Base-by-base conservation (phyloP, 108 stramenopile genomes). In the Ochromonas danica region DNA sequence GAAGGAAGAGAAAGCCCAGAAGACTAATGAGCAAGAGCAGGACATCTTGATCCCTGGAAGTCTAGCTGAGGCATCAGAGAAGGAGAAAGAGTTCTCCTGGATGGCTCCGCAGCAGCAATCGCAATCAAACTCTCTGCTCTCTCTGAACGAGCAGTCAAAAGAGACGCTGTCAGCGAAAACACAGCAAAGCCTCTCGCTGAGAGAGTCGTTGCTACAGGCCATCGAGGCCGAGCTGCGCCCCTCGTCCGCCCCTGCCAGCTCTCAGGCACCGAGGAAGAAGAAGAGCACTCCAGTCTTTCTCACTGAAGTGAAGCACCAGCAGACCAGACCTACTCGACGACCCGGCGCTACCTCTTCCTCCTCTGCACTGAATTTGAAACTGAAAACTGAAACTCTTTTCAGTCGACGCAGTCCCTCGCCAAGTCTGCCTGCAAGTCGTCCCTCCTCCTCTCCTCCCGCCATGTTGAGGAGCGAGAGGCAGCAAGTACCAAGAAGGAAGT, bases 331-430 rank as follows among this genome's bases (percentile, higher is more conserved):
- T 57, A 57, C 51, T 57, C 51, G 51, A 57, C 51, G 51, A 57
- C 51, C n/a, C n/a, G n/a, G n/a, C n/a, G n/a, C n/a, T n/a, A n/a
- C n/a, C n/a, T n/a, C n/a, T n/a, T n/a, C n/a, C n/a, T n/a, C n/a
- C n/a, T n/a, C n/a, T n/a, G n/a, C n/a, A n/a, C n/a, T n/a, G n/a
- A n/a, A n/a, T n/a, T n/a, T n/a, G n/a, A n/a, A n/a, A n/a, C n/a
- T n/a, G n/a, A n/a, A n/a, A n/a, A 57, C 51, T 57, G 51, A 57
- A 57, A 57, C 51, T 57, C 51, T 57, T 57, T 57, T 57, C 51
- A 57, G 51, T 57, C 51, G 51, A 22, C 51, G 51, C 51, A 57
- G 51, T 57, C 51, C 51, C 51, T 57, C 51, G 51, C 51, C 51
- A 57, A 57, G 51, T 57, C 51, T 57, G 51, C 51, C 51, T 57